Evolutionary conservation across 2,329 filamentous ascomycete species (phyloP), one percentile per base, ranked within the genome.

Genomic region (Claviceps sp.): DNA sequence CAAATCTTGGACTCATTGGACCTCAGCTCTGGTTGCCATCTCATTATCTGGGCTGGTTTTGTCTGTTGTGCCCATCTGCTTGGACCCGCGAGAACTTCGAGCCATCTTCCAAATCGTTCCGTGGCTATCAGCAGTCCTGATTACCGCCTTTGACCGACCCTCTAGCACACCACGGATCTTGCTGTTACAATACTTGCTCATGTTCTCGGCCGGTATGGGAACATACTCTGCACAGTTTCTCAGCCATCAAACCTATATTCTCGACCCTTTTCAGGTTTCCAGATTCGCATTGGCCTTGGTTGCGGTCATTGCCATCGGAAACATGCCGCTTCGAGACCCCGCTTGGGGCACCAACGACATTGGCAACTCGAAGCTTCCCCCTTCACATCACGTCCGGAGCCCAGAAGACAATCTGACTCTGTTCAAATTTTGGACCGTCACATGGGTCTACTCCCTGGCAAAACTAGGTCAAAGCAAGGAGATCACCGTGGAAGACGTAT

Each of bases 381-480:
- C 67, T 0, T 66, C 60, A 2, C 58, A 60, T 26, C 57, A 62
- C 14, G 56, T 86, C n/a, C 83, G 88, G 51, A 81, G 77, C 40
- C 74, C 89, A 0, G 89, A 95, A 64, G 89, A 95, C 59, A 81
- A 85, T 56, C 65, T 95, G 24, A 85, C 77, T 0, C 71, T 90
- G 1, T 89, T 87, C 77, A 85, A 90, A 58, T 95, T 88, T 68
- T 85, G 91, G 78, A 84, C 80, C 5, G 84, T 95, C 30, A 86
- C 80, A 0, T 95, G 89, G 89, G 84, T 95, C 69, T 72, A 73
- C 0, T 84, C 88, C 0, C 68, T 95, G 6, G 88, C 94, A 13
- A 69, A 72, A 1, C 66, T 81, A 24, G 87, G 84, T 1, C 77
- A 73, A 43, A 70, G 72, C 34, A 73, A 81, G 42, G 84, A 88